Percentiles rank a stretch among this genome's conserved stretches.
Evolutionary conservation across 2,329 filamentous ascomycete genomes (phyloP).

Genomic region (Phaeosphaeriaceae sp.): DNA sequence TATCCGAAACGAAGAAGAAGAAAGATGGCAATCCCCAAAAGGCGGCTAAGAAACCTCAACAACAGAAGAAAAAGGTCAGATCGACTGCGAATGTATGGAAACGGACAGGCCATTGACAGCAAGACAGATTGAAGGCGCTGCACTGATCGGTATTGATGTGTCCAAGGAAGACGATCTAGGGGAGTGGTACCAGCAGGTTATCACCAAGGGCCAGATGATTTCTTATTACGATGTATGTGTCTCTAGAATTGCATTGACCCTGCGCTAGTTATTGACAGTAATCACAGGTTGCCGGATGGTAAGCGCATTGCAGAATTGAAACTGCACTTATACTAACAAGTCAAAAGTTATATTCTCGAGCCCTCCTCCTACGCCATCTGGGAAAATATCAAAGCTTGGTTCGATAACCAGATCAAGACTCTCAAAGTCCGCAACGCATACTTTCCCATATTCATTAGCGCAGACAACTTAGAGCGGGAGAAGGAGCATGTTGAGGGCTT

Average conservation of each 20-base stretch:
- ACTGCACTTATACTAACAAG: background rate
- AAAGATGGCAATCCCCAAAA: slow-evolving; percentile 43
- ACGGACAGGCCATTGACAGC: slow-evolving; percentile 22
- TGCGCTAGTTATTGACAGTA: slow-evolving; percentile 3
- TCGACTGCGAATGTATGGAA: background rate
- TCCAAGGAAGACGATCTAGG: slow-evolving; percentile 86
- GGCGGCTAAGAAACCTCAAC: slow-evolving; percentile 51
- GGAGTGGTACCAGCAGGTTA: slow-evolving; percentile 96
- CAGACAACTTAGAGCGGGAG: slow-evolving; percentile 80
- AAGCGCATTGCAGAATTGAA: background rate
- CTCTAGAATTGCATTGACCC: background rate
- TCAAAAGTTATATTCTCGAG: slow-evolving; percentile 72
- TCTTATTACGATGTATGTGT: slow-evolving; percentile 97
- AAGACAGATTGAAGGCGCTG: slow-evolving; percentile 61
- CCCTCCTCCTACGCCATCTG: slow-evolving; percentile 71
- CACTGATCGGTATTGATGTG: slow-evolving; percentile 85
- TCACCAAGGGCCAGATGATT: slow-evolving; percentile 96
- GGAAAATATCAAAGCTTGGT: slow-evolving; percentile 67
- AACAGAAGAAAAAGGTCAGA: slow-evolving; percentile 57
- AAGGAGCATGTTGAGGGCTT: slow-evolving; percentile 99
- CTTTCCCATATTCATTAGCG: slow-evolving; percentile 89
- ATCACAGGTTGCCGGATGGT: slow-evolving; percentile 38
- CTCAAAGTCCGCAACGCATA: slow-evolving; percentile 95
- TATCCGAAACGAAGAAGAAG: slow-evolving; percentile 49
- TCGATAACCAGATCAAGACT: slow-evolving; percentile 76